Evolutionary conservation across 352 stramenopile genomes (phyloP).

Genomic region (Aphanomyces stellatus): DNA sequence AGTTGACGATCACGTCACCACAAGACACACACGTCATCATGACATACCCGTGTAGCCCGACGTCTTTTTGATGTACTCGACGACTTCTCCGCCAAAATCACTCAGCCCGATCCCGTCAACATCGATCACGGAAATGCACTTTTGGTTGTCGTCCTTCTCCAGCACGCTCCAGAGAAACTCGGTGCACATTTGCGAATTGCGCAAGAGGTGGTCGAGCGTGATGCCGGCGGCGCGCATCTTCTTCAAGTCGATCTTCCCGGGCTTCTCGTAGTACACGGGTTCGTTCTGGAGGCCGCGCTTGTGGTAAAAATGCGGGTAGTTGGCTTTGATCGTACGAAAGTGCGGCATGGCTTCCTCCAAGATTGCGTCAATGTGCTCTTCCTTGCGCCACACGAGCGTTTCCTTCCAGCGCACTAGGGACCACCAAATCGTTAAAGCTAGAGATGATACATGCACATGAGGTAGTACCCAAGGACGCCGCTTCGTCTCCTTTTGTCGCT

Average conservation of each 20-base stretch:
- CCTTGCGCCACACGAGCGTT: conserved; percentile 68
- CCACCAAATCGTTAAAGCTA: neutral
- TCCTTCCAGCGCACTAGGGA: conserved; percentile 56
- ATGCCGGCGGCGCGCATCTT: conserved; percentile 67
- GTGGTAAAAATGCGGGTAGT: conserved; percentile 89
- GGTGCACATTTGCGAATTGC: conserved; percentile 80
- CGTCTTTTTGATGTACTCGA: conserved; percentile 77
- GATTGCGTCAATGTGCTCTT: conserved; percentile 74
- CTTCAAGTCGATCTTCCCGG: conserved; percentile 81
- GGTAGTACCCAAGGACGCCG: conserved; percentile 28
- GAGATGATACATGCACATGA: neutral
- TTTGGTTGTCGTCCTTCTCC: conserved; percentile 74
- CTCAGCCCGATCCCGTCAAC: conserved; percentile 76
- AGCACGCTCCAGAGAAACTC: conserved; percentile 82
- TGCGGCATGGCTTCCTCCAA: conserved; percentile 50
- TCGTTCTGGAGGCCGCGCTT: conserved; percentile 70
- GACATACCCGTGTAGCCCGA: conserved; percentile 52
- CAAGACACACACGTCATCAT: neutral
- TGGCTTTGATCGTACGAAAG: conserved; percentile 84
- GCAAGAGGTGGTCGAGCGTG: conserved; percentile 70
- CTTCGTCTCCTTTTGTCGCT: conserved; percentile 68
- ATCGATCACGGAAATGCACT: conserved; percentile 79
- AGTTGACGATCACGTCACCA: neutral
- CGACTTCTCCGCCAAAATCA: conserved; percentile 78
- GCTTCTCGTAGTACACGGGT: conserved; percentile 84